Percentiles rank a stretch among this genome's conserved stretches.
Conservation (phyloP, 23 red algal genomes). For the Agarophyton chilense region DNA sequence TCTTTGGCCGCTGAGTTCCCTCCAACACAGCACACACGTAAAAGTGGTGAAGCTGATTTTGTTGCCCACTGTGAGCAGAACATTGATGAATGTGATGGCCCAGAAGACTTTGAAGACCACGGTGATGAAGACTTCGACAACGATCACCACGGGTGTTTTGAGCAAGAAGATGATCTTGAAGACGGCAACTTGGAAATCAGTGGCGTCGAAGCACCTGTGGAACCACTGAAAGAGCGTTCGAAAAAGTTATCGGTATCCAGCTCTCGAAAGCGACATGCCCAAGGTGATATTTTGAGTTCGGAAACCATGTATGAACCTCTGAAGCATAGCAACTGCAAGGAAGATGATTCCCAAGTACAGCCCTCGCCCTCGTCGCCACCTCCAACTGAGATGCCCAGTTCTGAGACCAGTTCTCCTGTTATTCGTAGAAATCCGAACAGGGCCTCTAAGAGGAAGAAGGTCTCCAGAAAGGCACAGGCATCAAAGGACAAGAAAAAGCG, state of each 20-base stretch:
- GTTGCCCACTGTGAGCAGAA: not conserved
- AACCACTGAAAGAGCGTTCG: not conserved
- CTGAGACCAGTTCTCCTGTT: not conserved
- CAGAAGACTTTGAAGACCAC: constrained; percentile 24
- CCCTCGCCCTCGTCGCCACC: not conserved
- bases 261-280: not conserved
- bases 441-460: constrained; percentile 16
- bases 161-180: not conserved
- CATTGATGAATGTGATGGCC: not conserved
- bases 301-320: constrained; percentile 17
- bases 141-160: not conserved
- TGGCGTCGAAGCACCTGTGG: not conserved
- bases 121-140: not conserved
- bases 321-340: not conserved
- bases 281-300: not conserved
- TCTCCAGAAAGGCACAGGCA: not conserved
- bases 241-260: not conserved
- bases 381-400: not conserved
- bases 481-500: constrained; percentile 1
- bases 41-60: not conserved
- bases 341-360: not conserved
- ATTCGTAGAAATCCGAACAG: not conserved
- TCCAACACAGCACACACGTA: not conserved
- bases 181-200: not conserved
- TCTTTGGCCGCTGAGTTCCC: not conserved